Base-by-base conservation (phyloP, 1,284 basidiomycete species). In the Ceratobasidium sp. region DNA sequence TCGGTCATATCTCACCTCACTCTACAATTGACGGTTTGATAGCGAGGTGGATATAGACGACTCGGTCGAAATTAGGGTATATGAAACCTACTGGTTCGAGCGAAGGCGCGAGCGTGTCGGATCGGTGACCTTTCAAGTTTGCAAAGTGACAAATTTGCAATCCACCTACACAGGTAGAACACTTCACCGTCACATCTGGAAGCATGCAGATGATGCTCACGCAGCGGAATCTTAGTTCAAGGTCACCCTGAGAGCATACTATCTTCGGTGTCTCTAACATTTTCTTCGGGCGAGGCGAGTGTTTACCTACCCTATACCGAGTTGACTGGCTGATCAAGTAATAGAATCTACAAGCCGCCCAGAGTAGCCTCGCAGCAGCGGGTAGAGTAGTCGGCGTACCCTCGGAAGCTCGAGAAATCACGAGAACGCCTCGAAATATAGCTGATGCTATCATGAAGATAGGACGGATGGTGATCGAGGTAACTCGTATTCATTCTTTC, bases 61-160 rank as follows among this genome's bases (percentile, higher is more conserved):
- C 23, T 50, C 27, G 8, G 16, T 67, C 16, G 65, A 67, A 30
- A 20, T 67, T 33, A 8, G 65, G n/a, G 48, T 67, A 6, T 67
- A 67, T n/a, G 65, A 67, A 30, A 4, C 16, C 16, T 46, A 33
- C 12, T 46, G 46, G 20, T 52, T 67, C 30, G 65, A 23, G 0
- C n/a, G 14, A 23, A 67, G 20, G 8, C 62, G 44, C 23, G 23
- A 50, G 18, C 48, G 65, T 48, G 18, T 67, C 23, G 65, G 65
- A 50, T 48, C 65, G 1, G 46, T 67, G 18, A 52, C 1, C n/a
- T 50, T 67, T 30, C 8, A 52, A 52, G 65, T 46, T 27, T 46
- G 27, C 6, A 7, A 48, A 5, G 46, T 33, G 2, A n/a, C 30
- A 3, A 55, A 23, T 55, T 8, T 20, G 8, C 8, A 30, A 55